Evolutionary conservation across 2,329 filamentous ascomycete species (phyloP).

Genomic region (Dothiorella sarmentorum): DNA sequence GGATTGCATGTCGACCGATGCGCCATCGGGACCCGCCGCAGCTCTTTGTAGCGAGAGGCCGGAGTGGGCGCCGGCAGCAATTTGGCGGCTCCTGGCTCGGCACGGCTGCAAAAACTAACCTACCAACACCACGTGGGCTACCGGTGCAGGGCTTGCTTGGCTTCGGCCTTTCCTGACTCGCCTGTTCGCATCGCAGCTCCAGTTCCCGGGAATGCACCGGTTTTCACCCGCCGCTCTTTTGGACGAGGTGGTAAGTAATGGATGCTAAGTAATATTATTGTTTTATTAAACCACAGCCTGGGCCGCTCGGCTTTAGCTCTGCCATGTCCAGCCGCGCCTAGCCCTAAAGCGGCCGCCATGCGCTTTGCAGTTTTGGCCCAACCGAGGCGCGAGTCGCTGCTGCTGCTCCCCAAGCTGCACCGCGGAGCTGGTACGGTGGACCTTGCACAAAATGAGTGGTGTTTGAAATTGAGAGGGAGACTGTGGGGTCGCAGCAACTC

Average conservation of each 20-base stretch:
- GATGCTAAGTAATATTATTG: too few species aligned
- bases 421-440: too few species aligned
- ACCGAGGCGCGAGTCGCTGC: too few species aligned
- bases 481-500: too few species aligned
- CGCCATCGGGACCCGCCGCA: constrained; percentile 8
- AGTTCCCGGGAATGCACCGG: constrained; percentile 2
- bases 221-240: background rate
- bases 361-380: constrained; percentile 2
- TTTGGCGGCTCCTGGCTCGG: background rate
- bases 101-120: background rate
- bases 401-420: too few species aligned
- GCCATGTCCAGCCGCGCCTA: background rate
- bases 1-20: constrained; percentile 1
- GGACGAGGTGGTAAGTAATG: too few species aligned
- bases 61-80: constrained; percentile 4
- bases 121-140: background rate
- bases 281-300: too few species aligned
- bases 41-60: background rate
- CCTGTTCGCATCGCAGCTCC: constrained; percentile 6
- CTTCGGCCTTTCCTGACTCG: constrained; percentile 3
- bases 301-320: constrained; percentile 9
- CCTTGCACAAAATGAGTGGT: too few species aligned
- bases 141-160: background rate
- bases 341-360: constrained; percentile 3
- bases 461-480: too few species aligned